Base-by-base conservation (phyloP, 2,329 filamentous ascomycete genomes). In the Diaporthe destruens region DNA sequence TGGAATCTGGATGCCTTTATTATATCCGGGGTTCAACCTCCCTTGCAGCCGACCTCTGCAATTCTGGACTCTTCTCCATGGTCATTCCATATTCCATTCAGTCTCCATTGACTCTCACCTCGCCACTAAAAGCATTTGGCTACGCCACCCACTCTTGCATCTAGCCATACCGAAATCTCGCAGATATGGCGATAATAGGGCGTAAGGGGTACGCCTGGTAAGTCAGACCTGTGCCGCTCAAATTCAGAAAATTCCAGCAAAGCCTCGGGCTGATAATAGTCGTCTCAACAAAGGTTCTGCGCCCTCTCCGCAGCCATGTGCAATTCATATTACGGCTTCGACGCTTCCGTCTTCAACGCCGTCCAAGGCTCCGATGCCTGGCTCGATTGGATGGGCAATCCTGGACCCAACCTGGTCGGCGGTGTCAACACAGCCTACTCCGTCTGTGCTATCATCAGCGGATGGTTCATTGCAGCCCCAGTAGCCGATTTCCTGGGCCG, bases 281-380 rank as follows among this genome's bases (percentile, higher is more conserved):
- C 0, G 1, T 59, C 5, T 61, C 23, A 68, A 88, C 57, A 11
- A 69, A 69, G 89, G 90, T 93, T 91, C 83, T 89, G 92, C 76
- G 91, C 90, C 73, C 84, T 92, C 65, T 89, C 93, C 76, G 91
- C 91, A 72, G 91, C 92, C 77, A 89, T 90, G 80, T 93, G 90
- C 80, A 93, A 93, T 91, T 90, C 93, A n/a, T 85, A 93, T 55
- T 93, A 93, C 79, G 92, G 92, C 71, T 93, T 93, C 79, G 92
- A 93, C 85, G 91, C 91, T 0, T 92, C 90, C 42, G 91, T 93
- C 51, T 94, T 91, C 85, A 94, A 94, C 80, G 90, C 91, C 7
- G 88, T 93, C 11, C 91, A 93, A 80, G 90, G 89, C 42, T 92
- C 90, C 1, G 80, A 89, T 14, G 87, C 93, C 78, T 93, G 92